Evolutionary conservation across 345 rosid species (phyloP).

Genomic region (Rhodomyrtus tomentosa): DNA sequence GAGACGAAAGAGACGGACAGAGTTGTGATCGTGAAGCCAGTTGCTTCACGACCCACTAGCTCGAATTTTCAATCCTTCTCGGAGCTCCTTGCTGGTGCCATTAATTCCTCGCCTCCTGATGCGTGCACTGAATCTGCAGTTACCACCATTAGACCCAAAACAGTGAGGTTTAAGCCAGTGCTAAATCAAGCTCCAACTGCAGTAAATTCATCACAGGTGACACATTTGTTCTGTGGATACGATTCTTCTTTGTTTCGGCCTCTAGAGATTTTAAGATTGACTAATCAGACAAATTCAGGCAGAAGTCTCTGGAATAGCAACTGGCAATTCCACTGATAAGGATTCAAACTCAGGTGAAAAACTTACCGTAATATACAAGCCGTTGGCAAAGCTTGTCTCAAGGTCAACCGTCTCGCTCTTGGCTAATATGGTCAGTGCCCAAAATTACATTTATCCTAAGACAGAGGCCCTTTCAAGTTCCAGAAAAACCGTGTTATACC

Average conservation of each 20-base stretch:
- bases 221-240: not conserved
- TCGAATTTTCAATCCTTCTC: conserved; percentile 55
- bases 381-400: conserved; percentile 79
- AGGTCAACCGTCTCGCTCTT: conserved; percentile 62
- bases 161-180: conserved; percentile 47
- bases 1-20: conserved; percentile 63
- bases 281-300: conserved; percentile 22
- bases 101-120: conserved; percentile 33
- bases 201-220: conserved; percentile 38
- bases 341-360: conserved; percentile 24
- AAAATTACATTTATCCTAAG: not conserved
- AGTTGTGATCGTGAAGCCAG: conserved; percentile 64
- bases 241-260: conserved; percentile 1
- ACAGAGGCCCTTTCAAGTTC: not conserved
- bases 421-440: conserved; percentile 65
- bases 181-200: conserved; percentile 20
- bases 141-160: conserved; percentile 69
- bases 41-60: conserved; percentile 76
- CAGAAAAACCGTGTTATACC: not conserved
- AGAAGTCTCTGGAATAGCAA: conserved; percentile 21
- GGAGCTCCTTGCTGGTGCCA: conserved; percentile 56
- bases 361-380: conserved; percentile 54
- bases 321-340: conserved; percentile 24
- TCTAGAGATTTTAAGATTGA: not conserved
- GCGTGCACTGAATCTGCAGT: conserved; percentile 25